Evolutionary conservation across 208 protist species (phyloP).

Genomic region (Crithidia acanthocephali): DNA sequence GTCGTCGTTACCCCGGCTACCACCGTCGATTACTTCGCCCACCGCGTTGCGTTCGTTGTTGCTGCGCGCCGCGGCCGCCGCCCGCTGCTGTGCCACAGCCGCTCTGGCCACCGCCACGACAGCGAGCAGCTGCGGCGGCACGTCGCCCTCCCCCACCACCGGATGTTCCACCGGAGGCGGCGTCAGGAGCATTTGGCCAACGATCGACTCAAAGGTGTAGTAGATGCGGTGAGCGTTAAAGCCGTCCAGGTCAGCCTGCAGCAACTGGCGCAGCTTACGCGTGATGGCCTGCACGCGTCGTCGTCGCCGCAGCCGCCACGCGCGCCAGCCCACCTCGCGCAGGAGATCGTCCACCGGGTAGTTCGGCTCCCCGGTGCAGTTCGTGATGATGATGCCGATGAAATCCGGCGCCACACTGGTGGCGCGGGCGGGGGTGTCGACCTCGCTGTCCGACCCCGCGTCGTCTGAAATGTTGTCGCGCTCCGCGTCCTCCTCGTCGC

Average conservation of each 20-base stretch:
- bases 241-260: conserved; percentile 7
- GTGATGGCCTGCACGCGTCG: background rate
- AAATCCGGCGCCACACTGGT: conserved; percentile 45
- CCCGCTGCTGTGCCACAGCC: background rate
- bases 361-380: conserved; percentile 55
- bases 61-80: too few species aligned
- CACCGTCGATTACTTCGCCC: too few species aligned
- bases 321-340: conserved; percentile 9
- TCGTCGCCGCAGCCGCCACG: conserved; percentile 19
- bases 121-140: conserved; percentile 15
- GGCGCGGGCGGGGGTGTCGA: background rate
- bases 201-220: conserved; percentile 11
- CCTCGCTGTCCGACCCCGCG: background rate
- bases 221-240: conserved; percentile 18
- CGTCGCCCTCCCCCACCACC: conserved; percentile 15
- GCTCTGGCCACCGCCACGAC: conserved; percentile 4
- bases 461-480: background rate
- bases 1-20: too few species aligned
- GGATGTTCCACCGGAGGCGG: background rate
- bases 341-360: conserved; percentile 30
- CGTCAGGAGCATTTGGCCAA: background rate
- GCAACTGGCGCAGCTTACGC: background rate
- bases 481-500: background rate
- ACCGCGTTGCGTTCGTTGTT: too few species aligned
- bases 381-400: conserved; percentile 75